Evolutionary conservation across 257 asterid genomes (phyloP), one percentile per base, ranked within the genome.

Genomic region (Striga asiatica): DNA sequence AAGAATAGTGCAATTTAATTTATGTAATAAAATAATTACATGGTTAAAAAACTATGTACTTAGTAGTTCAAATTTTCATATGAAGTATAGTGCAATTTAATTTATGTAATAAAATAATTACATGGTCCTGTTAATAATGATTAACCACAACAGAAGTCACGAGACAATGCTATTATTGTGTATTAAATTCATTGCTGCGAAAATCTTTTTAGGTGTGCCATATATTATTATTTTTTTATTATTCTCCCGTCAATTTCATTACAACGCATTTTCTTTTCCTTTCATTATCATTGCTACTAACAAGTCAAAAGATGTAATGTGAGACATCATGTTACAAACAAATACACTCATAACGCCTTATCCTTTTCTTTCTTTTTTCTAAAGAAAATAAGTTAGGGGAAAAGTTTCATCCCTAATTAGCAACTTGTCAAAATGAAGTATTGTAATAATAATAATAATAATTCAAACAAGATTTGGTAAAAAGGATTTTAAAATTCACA

Each of bases 121-220:
- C n/a, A n/a, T n/a, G n/a, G n/a, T n/a, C n/a, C n/a, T n/a, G n/a
- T n/a, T n/a, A n/a, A n/a, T n/a, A n/a, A n/a, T n/a, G n/a, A n/a
- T n/a, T n/a, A n/a, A n/a, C n/a, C n/a, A n/a, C n/a, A n/a, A 45
- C 48, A 45, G 49, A 45, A 45, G 38, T 31, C 38, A 63, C 50
- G 62, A 45, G 62, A 34, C 62, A 62, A 52, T 52, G 20, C 39
- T 52, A 10, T 6, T 25, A 0, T 8, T n/a, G n/a, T n/a, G n/a
- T n/a, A n/a, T n/a, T n/a, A n/a, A n/a, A 5, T 5, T 32, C 38
- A 32, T 6, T 6, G 2, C 12, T 32, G 7, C 38, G 11, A 32
- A 21, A 22, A 24, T 41, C 52, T 16, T 41, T 41, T 14, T 38
- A 5, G 47, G 28, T 34, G 60, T 35, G 34, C 35, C n/a, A n/a